Base-by-base conservation (phyloP, 2,329 filamentous ascomycete species). In the Aspergillus cejpii region DNA sequence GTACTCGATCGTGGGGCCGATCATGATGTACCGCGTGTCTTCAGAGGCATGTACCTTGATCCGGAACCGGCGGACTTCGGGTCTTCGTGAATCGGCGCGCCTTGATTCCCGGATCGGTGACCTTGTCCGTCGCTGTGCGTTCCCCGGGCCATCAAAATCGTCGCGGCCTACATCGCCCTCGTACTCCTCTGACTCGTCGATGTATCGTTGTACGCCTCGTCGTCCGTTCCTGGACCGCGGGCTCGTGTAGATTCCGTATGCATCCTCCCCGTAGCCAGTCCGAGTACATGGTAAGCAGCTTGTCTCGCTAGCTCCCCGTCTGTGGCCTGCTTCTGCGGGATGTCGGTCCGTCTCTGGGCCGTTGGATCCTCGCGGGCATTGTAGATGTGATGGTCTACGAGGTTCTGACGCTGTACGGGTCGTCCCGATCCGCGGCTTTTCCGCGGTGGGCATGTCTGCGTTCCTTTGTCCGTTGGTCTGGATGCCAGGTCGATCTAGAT, bases 11-110 rank as follows among this genome's bases (percentile, higher is more conserved):
- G 79, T 78, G 1, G 82, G 73, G 6, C 79, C 80, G 42, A 96
- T 81, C 79, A 96, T 89, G 53, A 97, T 85, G 65, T 95, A 96
- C 48, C 94, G 83, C 24, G 89, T 92, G 61, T 98, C 92, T 36
- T 88, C 85, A 1, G 80, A 69, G 3, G 77, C 82, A 62, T 97
- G 90, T 1, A 95, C 89, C 73, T 98, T 98, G 64, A 96, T 82
- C 28, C 90, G 81, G 52, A 97, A 82, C 67, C 90, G 84, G 50
- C 79, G 80, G 45, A 92, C 74, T 5, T 87, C 84, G 1, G 80
- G 79, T 45, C 78, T 59, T 10, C 63, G 61, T 4, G 65, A 65
- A 17, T 53, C 58, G 15, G 51, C 58, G 10, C 52, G 62, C 31
- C 52, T 62, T 8, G 64, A 55, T 24, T 52, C 49, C 12, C 56